These are phyloP conservation scores for Saccharomycopsis amapae DNA, from an alignment of 805 yeast genomes.

Conservation along the genomic window DNA sequence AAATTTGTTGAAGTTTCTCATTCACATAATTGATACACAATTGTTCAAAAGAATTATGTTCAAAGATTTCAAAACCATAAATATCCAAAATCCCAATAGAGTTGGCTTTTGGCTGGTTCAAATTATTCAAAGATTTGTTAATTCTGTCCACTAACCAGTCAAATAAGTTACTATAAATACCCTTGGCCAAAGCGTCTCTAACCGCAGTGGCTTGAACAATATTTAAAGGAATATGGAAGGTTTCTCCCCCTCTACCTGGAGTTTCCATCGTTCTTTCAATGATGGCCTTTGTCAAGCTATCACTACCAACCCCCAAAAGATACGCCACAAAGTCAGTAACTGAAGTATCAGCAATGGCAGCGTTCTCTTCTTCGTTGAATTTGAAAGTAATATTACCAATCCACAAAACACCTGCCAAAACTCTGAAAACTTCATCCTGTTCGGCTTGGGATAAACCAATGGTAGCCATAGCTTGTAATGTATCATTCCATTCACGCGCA, in stretches of 20 bases:
- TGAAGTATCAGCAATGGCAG: slow-evolving; percentile 72
- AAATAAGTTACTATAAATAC: slow-evolving; percentile 82
- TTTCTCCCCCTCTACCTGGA: slow-evolving; percentile 79
- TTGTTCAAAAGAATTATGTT: slow-evolving; percentile 91
- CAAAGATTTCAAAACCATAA: slow-evolving; percentile 94
- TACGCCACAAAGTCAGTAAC: slow-evolving; percentile 96
- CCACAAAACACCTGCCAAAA: slow-evolving; percentile 85
- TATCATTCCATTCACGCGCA: slow-evolving; percentile 66
- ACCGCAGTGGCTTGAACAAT: slow-evolving; percentile 91
- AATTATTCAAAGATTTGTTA: slow-evolving; percentile 62
- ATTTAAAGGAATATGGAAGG: slow-evolving; percentile 91
- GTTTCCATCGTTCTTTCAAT: slow-evolving; percentile 85
- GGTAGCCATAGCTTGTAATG: slow-evolving; percentile 76
- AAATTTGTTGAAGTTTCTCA: slow-evolving; percentile 93
- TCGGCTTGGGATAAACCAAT: slow-evolving; percentile 79
- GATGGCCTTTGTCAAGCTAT: slow-evolving; percentile 56
- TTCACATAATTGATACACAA: slow-evolving; percentile 92
- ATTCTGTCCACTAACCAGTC: slow-evolving; percentile 96
- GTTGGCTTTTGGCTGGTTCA: slow-evolving; percentile 42
- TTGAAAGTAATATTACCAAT: slow-evolving; percentile 83
- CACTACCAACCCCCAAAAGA: slow-evolving; percentile 70
- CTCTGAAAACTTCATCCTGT: slow-evolving; percentile 83
- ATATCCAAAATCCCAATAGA: slow-evolving; percentile 93
- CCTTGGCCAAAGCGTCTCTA: slow-evolving; percentile 91
- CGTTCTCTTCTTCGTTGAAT: slow-evolving; percentile 83